phyloP scores from a whole-genome alignment of 495 filamentous ascomycete genomes.

The Hyaloscypha variabilis region DNA sequence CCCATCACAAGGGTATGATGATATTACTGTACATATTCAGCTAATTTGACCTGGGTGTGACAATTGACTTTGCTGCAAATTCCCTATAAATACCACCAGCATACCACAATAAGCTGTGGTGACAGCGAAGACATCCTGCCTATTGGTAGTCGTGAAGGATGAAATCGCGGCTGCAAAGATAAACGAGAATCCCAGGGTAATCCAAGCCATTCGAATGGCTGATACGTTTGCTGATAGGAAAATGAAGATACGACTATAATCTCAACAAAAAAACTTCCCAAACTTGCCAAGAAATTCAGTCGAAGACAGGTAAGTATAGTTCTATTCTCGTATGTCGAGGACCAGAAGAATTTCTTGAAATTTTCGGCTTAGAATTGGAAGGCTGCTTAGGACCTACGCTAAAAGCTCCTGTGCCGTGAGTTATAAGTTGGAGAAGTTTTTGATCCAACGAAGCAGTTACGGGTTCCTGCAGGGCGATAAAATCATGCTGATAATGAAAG shows the following conservation, averaged over 20 bases:
- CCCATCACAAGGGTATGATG: background rate
- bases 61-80: slow-evolving; percentile 11
- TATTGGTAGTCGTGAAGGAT: slow-evolving; percentile 28
- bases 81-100: slow-evolving; percentile 34
- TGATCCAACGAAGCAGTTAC: slow-evolving; percentile 10
- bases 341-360: no score
- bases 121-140: slow-evolving; percentile 33
- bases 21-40: background rate
- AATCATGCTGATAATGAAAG: slow-evolving; percentile 15
- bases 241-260: no score
- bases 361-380: no score
- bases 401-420: background rate
- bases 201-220: background rate
- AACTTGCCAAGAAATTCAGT: slow-evolving; percentile 13
- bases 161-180: slow-evolving; percentile 18
- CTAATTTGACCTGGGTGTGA: background rate
- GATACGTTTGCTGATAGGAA: background rate
- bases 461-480: slow-evolving; percentile 4
- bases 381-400: no score
- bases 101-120: slow-evolving; percentile 35
- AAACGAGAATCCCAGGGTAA: slow-evolving; percentile 19
- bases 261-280: no score
- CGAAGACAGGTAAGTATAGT: no score
- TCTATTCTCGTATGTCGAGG: no score
- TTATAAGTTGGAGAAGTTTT: slow-evolving; percentile 7